These are phyloP conservation scores for Choricystis sp. DNA, from an alignment of 139 green algal species.

Conservation along the genomic window DNA sequence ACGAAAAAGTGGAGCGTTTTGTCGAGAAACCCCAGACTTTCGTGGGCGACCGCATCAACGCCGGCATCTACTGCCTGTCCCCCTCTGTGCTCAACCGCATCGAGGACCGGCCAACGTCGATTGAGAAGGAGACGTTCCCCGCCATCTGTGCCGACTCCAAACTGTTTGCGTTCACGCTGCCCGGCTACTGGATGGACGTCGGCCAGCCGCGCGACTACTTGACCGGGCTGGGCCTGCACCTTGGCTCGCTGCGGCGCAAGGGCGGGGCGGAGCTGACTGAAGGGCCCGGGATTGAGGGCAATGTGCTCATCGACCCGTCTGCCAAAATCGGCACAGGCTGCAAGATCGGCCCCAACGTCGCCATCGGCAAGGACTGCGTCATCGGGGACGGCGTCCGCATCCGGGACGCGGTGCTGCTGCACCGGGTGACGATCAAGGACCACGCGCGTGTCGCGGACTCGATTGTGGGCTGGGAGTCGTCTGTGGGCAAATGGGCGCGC, in stretches of 20 bases:
- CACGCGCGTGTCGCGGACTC: constrained; percentile 55
- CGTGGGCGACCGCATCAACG: constrained; percentile 99
- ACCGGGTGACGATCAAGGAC: constrained; percentile 54
- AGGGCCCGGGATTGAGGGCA: constrained; percentile 36
- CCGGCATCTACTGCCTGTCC: constrained; percentile 84
- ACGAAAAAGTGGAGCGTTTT: constrained; percentile 75
- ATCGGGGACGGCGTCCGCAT: constrained; percentile 85
- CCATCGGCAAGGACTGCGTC: constrained; percentile 65
- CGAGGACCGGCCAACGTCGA: constrained; percentile 77
- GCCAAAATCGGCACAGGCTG: constrained; percentile 69
- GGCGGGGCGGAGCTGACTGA: constrained; percentile 30
- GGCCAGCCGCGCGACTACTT: constrained; percentile 91
- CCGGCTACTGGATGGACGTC: constrained; percentile 98
- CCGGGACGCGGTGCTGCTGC: constrained; percentile 74
- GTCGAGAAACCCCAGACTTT: constrained; percentile 90
- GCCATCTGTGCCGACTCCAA: constrained; percentile 64
- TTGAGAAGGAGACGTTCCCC: constrained; percentile 93
- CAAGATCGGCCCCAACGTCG: constrained; percentile 79
- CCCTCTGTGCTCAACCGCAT: constrained; percentile 81
- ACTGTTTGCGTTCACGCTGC: constrained; percentile 77
- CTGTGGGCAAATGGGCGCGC: constrained; percentile 66
- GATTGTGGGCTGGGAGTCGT: constrained; percentile 79
- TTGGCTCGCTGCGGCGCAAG: constrained; percentile 49
- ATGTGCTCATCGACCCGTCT: constrained; percentile 60
- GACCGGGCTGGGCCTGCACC: constrained; percentile 71